These are phyloP conservation scores for Cyberlindnera maclurae DNA, from an alignment of 805 yeast genomes.

Conservation along the genomic window DNA sequence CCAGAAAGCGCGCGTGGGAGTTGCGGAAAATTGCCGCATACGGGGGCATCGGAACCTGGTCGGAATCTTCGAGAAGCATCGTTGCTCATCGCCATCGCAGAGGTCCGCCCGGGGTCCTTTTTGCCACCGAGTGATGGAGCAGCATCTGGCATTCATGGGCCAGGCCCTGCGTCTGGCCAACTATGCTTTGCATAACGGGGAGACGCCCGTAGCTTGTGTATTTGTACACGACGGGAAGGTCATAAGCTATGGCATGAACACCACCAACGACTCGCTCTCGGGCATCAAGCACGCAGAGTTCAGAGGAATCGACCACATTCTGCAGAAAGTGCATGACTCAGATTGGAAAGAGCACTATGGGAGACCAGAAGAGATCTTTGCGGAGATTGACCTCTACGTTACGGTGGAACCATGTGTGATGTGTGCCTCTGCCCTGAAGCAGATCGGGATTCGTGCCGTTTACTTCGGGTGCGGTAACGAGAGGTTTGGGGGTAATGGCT, in stretches of 20 bases:
- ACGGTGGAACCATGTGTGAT: constrained; percentile 97
- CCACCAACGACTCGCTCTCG: constrained; percentile 74
- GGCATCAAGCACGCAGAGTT: constrained; percentile 95
- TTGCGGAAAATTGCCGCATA: constrained; percentile 1
- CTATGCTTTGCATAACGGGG: constrained; percentile 56
- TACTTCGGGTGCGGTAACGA: constrained; percentile 93
- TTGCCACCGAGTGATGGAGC: constrained; percentile 3
- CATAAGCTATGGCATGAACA: constrained; percentile 75
- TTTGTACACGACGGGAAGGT: constrained; percentile 49
- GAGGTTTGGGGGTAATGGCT: constrained; percentile 94
- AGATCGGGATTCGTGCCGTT: constrained; percentile 64
- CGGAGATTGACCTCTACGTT: constrained; percentile 67
- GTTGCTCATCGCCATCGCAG: background rate
- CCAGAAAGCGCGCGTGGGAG: too few relatives aligned
- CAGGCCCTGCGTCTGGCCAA: constrained; percentile 51
- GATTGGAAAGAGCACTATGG: constrained; percentile 14
- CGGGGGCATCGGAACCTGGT: background rate
- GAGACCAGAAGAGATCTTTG: constrained; percentile 32
- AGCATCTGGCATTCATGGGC: constrained; percentile 36
- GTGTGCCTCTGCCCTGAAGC: constrained; percentile 92
- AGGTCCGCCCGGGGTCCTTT: background rate
- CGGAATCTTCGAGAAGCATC: constrained; percentile 1
- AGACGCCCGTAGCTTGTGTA: constrained; percentile 83
- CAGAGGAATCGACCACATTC: constrained; percentile 58
- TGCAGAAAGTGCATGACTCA: constrained; percentile 25